Evolutionary conservation across 1,139 yeast species (phyloP), one percentile per base, ranked within the genome.

Genomic region (Hemisphaericaspora xylofermentans): DNA sequence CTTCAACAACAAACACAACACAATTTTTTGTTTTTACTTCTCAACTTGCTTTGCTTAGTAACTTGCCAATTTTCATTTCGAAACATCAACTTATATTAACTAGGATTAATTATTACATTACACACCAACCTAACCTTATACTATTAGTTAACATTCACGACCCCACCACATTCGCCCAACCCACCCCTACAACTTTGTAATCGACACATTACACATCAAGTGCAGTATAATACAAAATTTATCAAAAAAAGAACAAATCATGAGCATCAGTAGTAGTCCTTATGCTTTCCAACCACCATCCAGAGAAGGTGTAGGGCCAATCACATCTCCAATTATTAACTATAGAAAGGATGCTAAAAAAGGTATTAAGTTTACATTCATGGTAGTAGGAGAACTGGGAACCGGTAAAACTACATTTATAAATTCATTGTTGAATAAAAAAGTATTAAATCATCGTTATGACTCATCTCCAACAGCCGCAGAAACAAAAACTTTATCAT

Each of bases 401-500:
- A 76, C 88, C 1, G 97, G 97, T 14, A 88, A 89, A 59, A 81
- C 95, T 6, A 84, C 96, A 0, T 88, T 89, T 56, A 74, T 89
- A 49, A 88, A 88, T 53, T 80, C 94, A 38, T 66, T 91, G 40
- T 61, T 85, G 47, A 84, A 80, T 56, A 78, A 80, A 35, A 76
- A 74, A 44, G 73, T 84, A 32, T 60, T 84, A 49, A 72, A 78
- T 22, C 88, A 83, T 53, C 72, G 80, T 44, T 84, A 70, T 53
- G 74, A 74, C 5, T 6, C 5, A 43, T 50, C 57, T 8, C 61
- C 60, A 30, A 49, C 49, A 37, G 42, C 46, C 13, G 63, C 56
- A 6, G 74, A 70, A 28, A 74, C 80, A 19, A 71, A 74, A 52
- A 75, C 81, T 2, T 66, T 78, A 46, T 64, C 78, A 3, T 78